Evolutionary conservation across 2,329 filamentous ascomycete species (phyloP).

Genomic region (Aulographum hederae): DNA sequence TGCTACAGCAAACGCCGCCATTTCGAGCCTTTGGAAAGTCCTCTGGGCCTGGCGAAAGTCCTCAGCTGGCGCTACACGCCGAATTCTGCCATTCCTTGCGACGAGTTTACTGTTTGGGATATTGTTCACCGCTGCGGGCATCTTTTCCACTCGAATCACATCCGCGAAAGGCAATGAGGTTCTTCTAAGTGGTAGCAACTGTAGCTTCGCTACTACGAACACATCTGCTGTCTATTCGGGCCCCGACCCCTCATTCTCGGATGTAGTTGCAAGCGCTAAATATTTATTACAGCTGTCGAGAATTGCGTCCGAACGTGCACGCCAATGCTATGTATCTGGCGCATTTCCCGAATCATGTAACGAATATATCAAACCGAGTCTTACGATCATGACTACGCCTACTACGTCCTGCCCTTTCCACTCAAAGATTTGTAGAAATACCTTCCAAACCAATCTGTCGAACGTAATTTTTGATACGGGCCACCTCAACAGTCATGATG

Average conservation of each 20-base stretch:
- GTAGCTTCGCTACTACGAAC: conserved; percentile 1
- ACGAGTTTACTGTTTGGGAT: neutral
- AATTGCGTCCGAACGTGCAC: neutral
- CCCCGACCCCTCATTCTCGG: no score
- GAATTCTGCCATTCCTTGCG: conserved; percentile 1
- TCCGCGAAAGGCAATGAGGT: conserved; percentile 2
- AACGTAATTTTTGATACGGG: conserved; percentile 9
- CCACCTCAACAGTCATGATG: conserved; percentile 7
- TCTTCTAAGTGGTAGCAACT: conserved; percentile 1
- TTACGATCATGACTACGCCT: neutral
- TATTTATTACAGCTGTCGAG: neutral
- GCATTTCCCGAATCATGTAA: neutral
- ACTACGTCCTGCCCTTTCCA: conserved; percentile 8
- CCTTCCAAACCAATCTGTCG: neutral
- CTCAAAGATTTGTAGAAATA: conserved; percentile 5
- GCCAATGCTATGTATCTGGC: neutral
- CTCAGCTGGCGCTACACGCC: neutral
- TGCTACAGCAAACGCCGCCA: conserved; percentile 1
- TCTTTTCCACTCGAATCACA: conserved; percentile 5
- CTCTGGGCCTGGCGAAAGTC: conserved; percentile 1
- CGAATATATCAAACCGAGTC: neutral
- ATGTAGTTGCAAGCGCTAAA: no score
- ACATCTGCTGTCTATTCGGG: no score
- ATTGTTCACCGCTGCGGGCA: conserved; percentile 3
- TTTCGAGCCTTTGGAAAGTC: neutral